Percentiles rank a stretch among this genome's conserved stretches.
phyloP scores from a whole-genome alignment of 78 protist genomes.

The Dictyostelium purpureum region DNA sequence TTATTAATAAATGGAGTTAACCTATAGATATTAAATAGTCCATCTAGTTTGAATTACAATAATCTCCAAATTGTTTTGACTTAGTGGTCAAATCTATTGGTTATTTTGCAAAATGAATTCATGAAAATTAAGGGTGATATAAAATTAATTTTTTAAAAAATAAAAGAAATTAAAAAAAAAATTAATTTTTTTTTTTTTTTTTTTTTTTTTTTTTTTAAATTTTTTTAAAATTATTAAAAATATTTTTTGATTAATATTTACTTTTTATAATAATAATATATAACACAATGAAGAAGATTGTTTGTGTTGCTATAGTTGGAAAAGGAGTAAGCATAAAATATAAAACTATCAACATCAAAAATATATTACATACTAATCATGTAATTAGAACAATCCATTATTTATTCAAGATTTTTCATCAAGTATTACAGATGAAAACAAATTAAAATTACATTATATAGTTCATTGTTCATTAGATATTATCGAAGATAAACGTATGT shows the following conservation, averaged over 20 bases:
- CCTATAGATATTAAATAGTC: too few species aligned
- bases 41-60: too few species aligned
- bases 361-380: too few species aligned
- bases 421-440: slow-evolving; percentile 60
- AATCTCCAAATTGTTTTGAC: too few species aligned
- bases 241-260: neutral
- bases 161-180: neutral
- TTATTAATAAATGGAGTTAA: too few species aligned
- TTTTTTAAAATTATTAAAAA: neutral
- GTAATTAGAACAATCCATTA: slow-evolving; percentile 69
- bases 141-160: neutral
- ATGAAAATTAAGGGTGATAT: too few species aligned
- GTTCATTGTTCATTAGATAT: slow-evolving; percentile 77
- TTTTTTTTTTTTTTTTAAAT: neutral
- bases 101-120: too few species aligned
- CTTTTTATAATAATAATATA: neutral
- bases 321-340: slow-evolving; percentile 47
- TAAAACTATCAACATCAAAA: too few species aligned
- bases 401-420: slow-evolving; percentile 57
- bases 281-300: slow-evolving; percentile 42
- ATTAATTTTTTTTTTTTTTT: neutral
- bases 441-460: slow-evolving; percentile 66
- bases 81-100: too few species aligned
- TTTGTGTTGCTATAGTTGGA: slow-evolving; percentile 70
- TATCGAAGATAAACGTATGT: slow-evolving; percentile 71